Percentiles rank a stretch among this genome's conserved stretches.
Conservation (phyloP, 371 early-diverging fungal species). For the Synchytrium microbalum region DNA sequence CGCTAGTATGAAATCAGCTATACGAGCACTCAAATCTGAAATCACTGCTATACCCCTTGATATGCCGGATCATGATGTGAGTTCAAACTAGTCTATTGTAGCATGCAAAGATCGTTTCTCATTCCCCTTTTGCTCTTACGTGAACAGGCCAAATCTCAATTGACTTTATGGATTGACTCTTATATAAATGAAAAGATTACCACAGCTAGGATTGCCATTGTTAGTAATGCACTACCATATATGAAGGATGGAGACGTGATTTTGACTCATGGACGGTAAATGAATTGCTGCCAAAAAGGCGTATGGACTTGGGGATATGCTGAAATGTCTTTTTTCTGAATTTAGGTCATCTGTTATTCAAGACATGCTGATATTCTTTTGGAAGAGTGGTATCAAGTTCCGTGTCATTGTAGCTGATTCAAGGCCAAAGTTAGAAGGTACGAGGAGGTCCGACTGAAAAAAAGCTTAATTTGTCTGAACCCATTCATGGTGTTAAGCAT, state of each 20-base stretch:
- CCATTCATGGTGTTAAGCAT: too few relatives aligned
- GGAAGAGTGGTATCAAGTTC: constrained; percentile 71
- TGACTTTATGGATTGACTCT: constrained; percentile 69
- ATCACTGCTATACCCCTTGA: constrained; percentile 65
- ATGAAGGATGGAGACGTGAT: constrained; percentile 93
- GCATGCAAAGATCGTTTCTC: background rate
- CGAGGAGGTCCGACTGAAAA: too few relatives aligned
- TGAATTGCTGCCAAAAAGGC: constrained; percentile 10
- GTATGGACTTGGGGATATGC: background rate
- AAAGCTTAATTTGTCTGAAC: constrained; percentile 3
- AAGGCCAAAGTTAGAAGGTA: constrained; percentile 84
- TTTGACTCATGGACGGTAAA: constrained; percentile 69
- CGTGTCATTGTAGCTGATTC: constrained; percentile 89
- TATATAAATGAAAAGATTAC: constrained; percentile 89
- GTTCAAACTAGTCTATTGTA: constrained; percentile 2
- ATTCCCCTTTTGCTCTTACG: constrained; percentile 9
- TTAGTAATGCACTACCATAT: constrained; percentile 70
- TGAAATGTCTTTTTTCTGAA: constrained; percentile 9
- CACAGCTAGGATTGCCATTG: constrained; percentile 73
- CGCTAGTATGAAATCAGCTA: constrained; percentile 89
- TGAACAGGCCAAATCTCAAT: constrained; percentile 44
- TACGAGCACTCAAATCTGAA: constrained; percentile 83
- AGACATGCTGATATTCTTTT: constrained; percentile 69
- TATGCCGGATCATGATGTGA: constrained; percentile 76
- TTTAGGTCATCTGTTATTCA: constrained; percentile 58